Base-by-base conservation (phyloP, 1,284 basidiomycete species). In the Wolfiporia cocos region DNA sequence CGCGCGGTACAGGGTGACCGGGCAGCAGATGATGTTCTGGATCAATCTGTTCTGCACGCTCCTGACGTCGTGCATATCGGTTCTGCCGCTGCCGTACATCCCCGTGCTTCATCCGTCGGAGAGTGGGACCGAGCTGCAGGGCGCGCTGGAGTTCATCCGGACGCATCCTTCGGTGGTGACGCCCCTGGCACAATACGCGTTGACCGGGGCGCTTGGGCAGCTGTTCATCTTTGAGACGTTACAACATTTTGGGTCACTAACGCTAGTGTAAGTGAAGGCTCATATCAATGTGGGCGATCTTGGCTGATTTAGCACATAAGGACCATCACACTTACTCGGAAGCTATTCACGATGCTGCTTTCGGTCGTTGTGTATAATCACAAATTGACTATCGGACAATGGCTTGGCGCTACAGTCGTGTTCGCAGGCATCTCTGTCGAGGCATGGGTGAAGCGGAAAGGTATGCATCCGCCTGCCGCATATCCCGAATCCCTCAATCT, bases 11-110 rank as follows among this genome's bases (percentile, higher is more conserved):
- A 74, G 76, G 30, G 79, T 94, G 17, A 81, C 84, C 0, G 96
- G 96, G 3, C 93, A 96, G 61, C 95, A 99, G 62, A 97, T 99
- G 93, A 99, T 99, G 96, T 85, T 99, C 61, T 95, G 85, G 79
- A 97, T 97, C 65, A 95, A 95, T 62, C 57, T 84, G 22, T 84
- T 92, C 65, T 85, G 85, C 60, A 88, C 90, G 2, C 36, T 79
- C 29, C 64, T 92, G 47, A 81, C 82, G 6, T 66, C 75, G 4
- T 59, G 77, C 26, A 72, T 92, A 26, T 79, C 84, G 10, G 62
- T 82, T 2, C 72, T 92, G 19, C 81, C 84, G 2, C 65, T 86
- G 28, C 81, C 86, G 3, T 75, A 84, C 51, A 85, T 90, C 48
- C 86, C 81, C n/a, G 80, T 81, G 48, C 71, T 82, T 46, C 86